Base-by-base conservation (phyloP, 2,329 filamentous ascomycete genomes). In the Xylaria sp. region DNA sequence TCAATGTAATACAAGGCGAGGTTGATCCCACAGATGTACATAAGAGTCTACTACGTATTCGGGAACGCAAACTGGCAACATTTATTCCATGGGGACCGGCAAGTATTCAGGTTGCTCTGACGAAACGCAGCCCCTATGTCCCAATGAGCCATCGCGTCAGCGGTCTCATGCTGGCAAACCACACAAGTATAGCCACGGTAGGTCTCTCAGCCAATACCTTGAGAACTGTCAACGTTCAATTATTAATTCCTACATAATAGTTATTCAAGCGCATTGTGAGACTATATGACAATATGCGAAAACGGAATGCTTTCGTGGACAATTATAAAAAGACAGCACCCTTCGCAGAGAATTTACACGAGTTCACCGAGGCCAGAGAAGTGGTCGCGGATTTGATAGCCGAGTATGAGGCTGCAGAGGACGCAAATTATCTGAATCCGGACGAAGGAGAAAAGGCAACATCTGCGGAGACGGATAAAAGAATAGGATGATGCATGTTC, bases 61-160 rank as follows among this genome's bases (percentile, higher is more conserved):
- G 96, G 59, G 96, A 99, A 84, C 91, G 96, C 59, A 90, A 94
- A 68, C 87, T 99, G 63, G 97, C 96, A 10, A 97, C 94, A 0
- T 99, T 99, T 78, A 99, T 99, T 72, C 96, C 97, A 10, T 99
- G 96, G 96, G 96, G 96, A 0, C 96, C 96, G 0, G 96, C 96
- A 33, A 97, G 94, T 78, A 99, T 99, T 73, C 96, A 99, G 81
- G 96, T 99, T 13, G 97, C 96, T 2, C 83, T 99, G 71, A 98
- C 96, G 1, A 97, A 97, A 84, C 94, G 97, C 78, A 98, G 94
- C 51, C 97, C 97, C 1, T 98, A 99, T 78, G 92, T 98, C 51
- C 92, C 94, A 64, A 97, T 97, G 84, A 94, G 93, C 74, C 94
- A 98, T 79, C 91, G 96, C 58, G 96, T 99, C 63, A 97, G 94